Evolutionary conservation across 2,329 filamentous ascomycete genomes (phyloP), one percentile per base, ranked within the genome.

Genomic region (Pseudocercospora cruenta): DNA sequence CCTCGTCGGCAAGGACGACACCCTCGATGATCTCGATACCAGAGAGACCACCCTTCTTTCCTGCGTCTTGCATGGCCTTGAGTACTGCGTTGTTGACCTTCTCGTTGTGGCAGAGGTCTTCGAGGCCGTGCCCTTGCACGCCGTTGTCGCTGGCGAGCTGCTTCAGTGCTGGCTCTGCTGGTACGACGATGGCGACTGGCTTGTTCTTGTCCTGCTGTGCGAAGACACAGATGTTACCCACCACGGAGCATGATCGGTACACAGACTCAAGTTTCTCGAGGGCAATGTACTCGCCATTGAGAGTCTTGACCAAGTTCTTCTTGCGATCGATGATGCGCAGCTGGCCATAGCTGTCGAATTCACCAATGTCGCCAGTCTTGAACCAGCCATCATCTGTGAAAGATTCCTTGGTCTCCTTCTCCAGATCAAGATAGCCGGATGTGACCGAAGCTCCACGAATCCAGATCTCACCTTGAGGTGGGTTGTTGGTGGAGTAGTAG

Each of bases 291-390:
- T 98, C 94, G 72, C 94, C 94, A 67, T 94, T 93, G 70, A 92
- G 87, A 69, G 95, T 94, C 88, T 98, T 98, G 80, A 98, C 92
- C 63, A 98, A 84, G 81, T 98, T 98, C 89, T 98, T 98, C 88
- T 97, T 94, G 73, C 94, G 92, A 80, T 98, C 94, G 76, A 98
- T 94, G 78, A 98, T 90, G 73, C 85, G 87, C 71, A 98, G 81
- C 78, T 96, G 91, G 51, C 94, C 94, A 68, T 90, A 85, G 53
- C 82, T 77, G 79, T 94, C 90, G 74, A 94, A 95, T 78, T 97
- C 92, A 74, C 94, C 94, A 78, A 98, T 95, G 75, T 98, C 94
- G 67, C 94, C 94, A 16, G 93, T 96, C 86, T 91, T 94, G 87
- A 98, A 98, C 95, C 95, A 98, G 58, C 93, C 93, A 74, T 97